Base-by-base conservation (phyloP, 116 monocot species). In the Posidonia oceanica region DNA sequence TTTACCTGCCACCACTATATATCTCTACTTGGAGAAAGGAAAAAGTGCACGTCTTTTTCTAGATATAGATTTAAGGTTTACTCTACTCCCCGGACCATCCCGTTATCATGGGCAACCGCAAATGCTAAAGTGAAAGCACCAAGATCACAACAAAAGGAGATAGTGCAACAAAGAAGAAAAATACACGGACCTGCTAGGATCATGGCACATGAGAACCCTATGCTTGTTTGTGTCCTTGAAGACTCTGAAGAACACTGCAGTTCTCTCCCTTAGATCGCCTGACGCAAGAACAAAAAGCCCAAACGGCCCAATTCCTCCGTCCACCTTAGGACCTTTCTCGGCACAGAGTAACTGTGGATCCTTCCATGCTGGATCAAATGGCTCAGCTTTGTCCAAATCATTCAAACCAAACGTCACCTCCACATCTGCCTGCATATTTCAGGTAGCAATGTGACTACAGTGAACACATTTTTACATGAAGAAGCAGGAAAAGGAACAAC, bases 171-270 rank as follows among this genome's bases (percentile, higher is more conserved):
- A 29, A 29, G 29, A 29, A n/a, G n/a, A 29, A 29, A 1, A 29
- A 29, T 29, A 29, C 29, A 29, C 40, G 17, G n/a, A 89, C 93
- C 82, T 86, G 63, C 21, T 80, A 3, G 78, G 71, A 38, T 90
- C 94, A 59, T 81, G 76, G 76, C 94, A 94, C 90, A 90, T 85
- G 8, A 91, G 86, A 39, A 91, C 77, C 39, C 61, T 69, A 48
- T 85, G 74, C 38, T 70, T 68, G 52, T 55, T 41, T 1, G 53
- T 2, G 53, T 41, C 64, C 69, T 75, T 88, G 78, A 80, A 91
- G 38, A 94, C 73, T 52, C 80, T 76, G 72, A 90, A 94, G 76
- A 79, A 88, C 64, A 94, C 81, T 4, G 86, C 86, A 15, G 91
- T 94, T 29, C 48, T 48, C 48, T 48, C 64, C 39, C 44, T 54